Percentiles rank a stretch among this genome's conserved stretches.
These are phyloP conservation scores for Astraeus odoratus DNA, from an alignment of 768 basidiomycete species.

Conservation along the genomic window DNA sequence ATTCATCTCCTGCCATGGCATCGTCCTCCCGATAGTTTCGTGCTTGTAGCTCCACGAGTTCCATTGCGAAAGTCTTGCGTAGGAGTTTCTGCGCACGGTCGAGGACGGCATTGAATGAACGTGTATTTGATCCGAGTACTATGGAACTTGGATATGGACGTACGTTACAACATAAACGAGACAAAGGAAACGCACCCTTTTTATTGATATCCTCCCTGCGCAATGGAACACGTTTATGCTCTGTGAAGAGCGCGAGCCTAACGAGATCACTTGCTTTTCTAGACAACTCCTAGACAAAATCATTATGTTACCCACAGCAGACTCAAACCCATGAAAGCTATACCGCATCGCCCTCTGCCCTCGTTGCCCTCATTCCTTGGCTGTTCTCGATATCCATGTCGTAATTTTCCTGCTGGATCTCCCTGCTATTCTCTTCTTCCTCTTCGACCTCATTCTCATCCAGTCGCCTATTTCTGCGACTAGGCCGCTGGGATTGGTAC, in stretches of 20 bases:
- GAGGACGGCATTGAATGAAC: slow-evolving; percentile 63
- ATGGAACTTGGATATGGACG: neutral
- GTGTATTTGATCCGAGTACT: slow-evolving; percentile 45
- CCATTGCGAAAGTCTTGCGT: slow-evolving; percentile 68
- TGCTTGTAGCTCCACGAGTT: slow-evolving; percentile 70
- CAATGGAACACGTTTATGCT: slow-evolving; percentile 60
- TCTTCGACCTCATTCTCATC: slow-evolving; percentile 30
- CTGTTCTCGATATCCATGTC: slow-evolving; percentile 29
- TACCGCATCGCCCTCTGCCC: slow-evolving; percentile 17
- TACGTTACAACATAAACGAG: neutral
- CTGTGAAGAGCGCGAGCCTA: slow-evolving; percentile 74
- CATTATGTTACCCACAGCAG: neutral
- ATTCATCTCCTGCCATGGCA: slow-evolving; percentile 33
- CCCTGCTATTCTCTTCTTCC: slow-evolving; percentile 31
- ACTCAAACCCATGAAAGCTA: neutral
- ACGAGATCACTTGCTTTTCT: slow-evolving; percentile 67
- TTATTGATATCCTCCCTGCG: slow-evolving; percentile 83
- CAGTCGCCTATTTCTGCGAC: slow-evolving; percentile 16
- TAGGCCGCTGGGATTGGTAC: slow-evolving; percentile 32
- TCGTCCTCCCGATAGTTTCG: slow-evolving; percentile 40
- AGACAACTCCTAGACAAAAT: slow-evolving; percentile 47
- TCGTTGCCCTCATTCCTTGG: slow-evolving; percentile 18
- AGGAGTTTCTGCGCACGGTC: slow-evolving; percentile 58
- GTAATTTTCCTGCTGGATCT: slow-evolving; percentile 15
- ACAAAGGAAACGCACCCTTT: slow-evolving; percentile 44